Conservation (phyloP, 2,329 filamentous ascomycete genomes). For the Penicillium sp. region DNA sequence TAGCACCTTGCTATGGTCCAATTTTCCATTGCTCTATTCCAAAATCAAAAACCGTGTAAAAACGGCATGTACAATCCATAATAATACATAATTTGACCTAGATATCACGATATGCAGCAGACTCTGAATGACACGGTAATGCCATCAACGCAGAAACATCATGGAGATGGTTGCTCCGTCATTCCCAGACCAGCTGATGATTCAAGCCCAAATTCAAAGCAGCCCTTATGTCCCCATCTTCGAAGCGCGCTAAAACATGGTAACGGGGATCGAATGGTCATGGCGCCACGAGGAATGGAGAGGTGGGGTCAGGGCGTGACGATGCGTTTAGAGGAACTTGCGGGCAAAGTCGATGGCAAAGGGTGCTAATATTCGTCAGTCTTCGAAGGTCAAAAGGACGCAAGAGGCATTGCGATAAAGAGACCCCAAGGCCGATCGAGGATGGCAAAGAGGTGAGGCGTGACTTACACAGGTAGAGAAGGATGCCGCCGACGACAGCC, state of each 20-base stretch:
- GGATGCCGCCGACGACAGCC: conserved; percentile 55
- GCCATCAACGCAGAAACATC: conserved; percentile 2
- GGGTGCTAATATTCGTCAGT: conserved; percentile 40
- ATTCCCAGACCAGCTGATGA: neutral
- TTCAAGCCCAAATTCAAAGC: neutral
- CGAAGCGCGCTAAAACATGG: conserved; percentile 1
- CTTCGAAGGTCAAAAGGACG: neutral
- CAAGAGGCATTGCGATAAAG: neutral
- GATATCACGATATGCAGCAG: conserved; percentile 2
- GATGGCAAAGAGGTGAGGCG: neutral
- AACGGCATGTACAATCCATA: conserved; percentile 33
- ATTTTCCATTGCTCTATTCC: conserved; percentile 25
- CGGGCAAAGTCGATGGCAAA: conserved; percentile 53
- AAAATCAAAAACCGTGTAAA: conserved; percentile 19
- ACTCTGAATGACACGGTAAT: conserved; percentile 5
- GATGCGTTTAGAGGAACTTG: conserved; percentile 47
- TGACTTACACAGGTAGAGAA: conserved; percentile 64
- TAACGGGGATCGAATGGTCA: conserved; percentile 11
- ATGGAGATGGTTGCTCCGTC: neutral
- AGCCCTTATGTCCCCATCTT: neutral
- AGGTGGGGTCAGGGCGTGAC: conserved; percentile 3
- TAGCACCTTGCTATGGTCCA: neutral
- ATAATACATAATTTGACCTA: conserved; percentile 36
- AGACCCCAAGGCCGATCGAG: too few relatives aligned
- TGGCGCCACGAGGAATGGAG: conserved; percentile 3